These are phyloP conservation scores for Metschnikowia cubensis DNA, from an alignment of 805 yeast species.

Conservation along the genomic window DNA sequence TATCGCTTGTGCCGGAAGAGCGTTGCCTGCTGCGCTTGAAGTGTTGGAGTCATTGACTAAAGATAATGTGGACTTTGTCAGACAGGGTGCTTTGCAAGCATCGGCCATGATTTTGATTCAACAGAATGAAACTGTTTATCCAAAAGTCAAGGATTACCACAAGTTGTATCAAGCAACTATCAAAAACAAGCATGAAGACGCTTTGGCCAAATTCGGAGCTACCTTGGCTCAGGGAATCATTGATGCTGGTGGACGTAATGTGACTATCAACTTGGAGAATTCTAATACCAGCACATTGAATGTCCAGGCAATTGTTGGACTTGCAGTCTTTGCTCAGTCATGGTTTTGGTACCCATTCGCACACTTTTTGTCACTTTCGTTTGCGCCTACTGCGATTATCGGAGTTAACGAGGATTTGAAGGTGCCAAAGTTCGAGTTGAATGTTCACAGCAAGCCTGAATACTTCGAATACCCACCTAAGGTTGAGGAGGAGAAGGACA, in stretches of 20 bases:
- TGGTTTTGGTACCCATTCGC: slow-evolving; percentile 99
- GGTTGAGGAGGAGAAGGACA: slow-evolving; percentile 70
- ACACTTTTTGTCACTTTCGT: slow-evolving; percentile 87
- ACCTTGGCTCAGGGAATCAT: slow-evolving; percentile 95
- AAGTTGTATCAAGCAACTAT: slow-evolving; percentile 73
- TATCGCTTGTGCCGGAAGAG: slow-evolving; percentile 95
- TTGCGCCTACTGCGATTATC: slow-evolving; percentile 85
- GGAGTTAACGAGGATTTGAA: slow-evolving; percentile 83
- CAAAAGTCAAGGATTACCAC: slow-evolving; percentile 75
- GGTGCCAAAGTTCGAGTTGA: slow-evolving; percentile 77
- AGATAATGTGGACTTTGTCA: slow-evolving; percentile 94
- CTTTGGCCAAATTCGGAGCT: slow-evolving; percentile 96
- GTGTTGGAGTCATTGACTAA: slow-evolving; percentile 88
- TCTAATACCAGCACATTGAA: slow-evolving; percentile 85
- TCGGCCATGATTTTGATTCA: slow-evolving; percentile 84
- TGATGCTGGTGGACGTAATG: slow-evolving; percentile 98
- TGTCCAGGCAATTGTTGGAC: slow-evolving; percentile 86
- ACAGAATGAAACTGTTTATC: slow-evolving; percentile 77
- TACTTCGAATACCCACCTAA: slow-evolving; percentile 88
- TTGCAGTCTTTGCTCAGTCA: slow-evolving; percentile 83
- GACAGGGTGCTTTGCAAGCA: slow-evolving; percentile 96
- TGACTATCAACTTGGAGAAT: slow-evolving; percentile 88
- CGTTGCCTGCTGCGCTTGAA: slow-evolving; percentile 81
- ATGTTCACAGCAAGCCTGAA: slow-evolving; percentile 77
- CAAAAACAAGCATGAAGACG: slow-evolving; percentile 88